phyloP scores from a whole-genome alignment of 106 monocot species.

The Allium cepa region DNA sequence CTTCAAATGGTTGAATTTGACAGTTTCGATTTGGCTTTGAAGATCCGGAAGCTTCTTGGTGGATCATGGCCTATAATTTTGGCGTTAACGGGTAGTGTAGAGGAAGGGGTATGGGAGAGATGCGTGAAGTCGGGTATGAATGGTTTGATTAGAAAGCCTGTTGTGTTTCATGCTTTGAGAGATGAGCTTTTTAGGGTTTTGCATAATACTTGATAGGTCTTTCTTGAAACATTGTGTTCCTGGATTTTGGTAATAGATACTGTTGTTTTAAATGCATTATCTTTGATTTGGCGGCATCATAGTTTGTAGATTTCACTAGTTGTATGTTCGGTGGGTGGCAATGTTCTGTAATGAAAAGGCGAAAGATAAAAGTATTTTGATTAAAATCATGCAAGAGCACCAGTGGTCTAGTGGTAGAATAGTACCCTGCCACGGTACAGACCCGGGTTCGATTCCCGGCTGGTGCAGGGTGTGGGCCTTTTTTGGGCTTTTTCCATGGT shows the following conservation, averaged over 20 bases:
- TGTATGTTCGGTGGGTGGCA: no score
- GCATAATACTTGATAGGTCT: constrained; percentile 14
- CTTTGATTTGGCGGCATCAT: no score
- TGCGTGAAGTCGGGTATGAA: constrained; percentile 55
- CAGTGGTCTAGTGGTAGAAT: neutral
- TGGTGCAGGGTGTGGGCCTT: neutral
- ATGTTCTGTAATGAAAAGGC: no score
- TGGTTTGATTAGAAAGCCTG: constrained; percentile 50
- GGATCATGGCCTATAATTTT: constrained; percentile 40
- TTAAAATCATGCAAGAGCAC: neutral
- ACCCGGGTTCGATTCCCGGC: neutral
- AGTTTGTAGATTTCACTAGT: no score
- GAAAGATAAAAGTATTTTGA: no score
- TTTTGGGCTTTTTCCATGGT: no score
- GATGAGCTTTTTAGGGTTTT: constrained; percentile 60
- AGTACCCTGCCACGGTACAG: constrained; percentile 9
- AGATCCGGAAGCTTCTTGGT: constrained; percentile 35
- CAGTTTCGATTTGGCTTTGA: constrained; percentile 31
- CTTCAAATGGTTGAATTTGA: constrained; percentile 29
- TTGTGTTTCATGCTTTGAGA: constrained; percentile 28
- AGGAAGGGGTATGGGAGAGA: constrained; percentile 45
- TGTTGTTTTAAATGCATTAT: no score
- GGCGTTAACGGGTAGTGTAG: constrained; percentile 32
- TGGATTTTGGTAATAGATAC: no score
- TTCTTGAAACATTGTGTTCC: no score